Evolutionary conservation across 2,329 filamentous ascomycete species (phyloP).

Genomic region (Verticillium nonalfalfae): DNA sequence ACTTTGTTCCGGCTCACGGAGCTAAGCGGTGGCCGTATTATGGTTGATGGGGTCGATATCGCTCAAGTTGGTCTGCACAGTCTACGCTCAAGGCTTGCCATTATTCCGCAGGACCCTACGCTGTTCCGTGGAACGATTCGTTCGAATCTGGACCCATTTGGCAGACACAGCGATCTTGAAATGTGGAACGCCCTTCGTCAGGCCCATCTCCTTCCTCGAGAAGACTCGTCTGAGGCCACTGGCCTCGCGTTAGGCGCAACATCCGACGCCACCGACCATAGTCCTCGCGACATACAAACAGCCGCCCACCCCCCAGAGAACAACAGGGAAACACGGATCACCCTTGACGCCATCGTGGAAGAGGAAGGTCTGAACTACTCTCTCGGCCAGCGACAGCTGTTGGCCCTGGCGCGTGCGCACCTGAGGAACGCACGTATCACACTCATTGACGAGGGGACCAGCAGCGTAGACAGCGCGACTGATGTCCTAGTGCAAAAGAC

Average conservation of each 20-base stretch:
- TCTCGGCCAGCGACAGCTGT: slow-evolving; percentile 87
- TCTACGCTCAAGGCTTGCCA: slow-evolving; percentile 68
- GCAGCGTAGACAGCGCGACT: slow-evolving; percentile 89
- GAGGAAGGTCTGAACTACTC: slow-evolving; percentile 97
- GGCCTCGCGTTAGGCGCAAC: slow-evolving; percentile 16
- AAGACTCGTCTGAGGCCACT: slow-evolving; percentile 15
- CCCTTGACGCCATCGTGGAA: slow-evolving; percentile 79
- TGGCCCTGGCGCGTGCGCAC: slow-evolving; percentile 86
- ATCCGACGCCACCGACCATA: slow-evolving; percentile 16
- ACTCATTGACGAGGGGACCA: slow-evolving; percentile 94
- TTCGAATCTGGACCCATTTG: slow-evolving; percentile 74
- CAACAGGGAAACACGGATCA: slow-evolving; percentile 48
- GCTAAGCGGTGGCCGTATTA: slow-evolving; percentile 54
- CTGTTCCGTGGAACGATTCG: slow-evolving; percentile 77
- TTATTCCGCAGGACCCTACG: slow-evolving; percentile 81
- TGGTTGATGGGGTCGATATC: slow-evolving; percentile 63
- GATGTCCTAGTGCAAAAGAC: slow-evolving; percentile 92
- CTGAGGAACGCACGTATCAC: slow-evolving; percentile 87
- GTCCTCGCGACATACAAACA: too few relatives aligned
- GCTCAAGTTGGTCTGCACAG: slow-evolving; percentile 68
- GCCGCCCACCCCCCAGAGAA: slow-evolving; percentile 7
- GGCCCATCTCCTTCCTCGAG: slow-evolving; percentile 59
- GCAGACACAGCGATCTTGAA: slow-evolving; percentile 69
- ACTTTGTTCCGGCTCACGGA: slow-evolving; percentile 73
- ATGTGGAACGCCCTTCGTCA: slow-evolving; percentile 74